Conservation (phyloP, 1,139 yeast species). For the Pichia sp. region DNA sequence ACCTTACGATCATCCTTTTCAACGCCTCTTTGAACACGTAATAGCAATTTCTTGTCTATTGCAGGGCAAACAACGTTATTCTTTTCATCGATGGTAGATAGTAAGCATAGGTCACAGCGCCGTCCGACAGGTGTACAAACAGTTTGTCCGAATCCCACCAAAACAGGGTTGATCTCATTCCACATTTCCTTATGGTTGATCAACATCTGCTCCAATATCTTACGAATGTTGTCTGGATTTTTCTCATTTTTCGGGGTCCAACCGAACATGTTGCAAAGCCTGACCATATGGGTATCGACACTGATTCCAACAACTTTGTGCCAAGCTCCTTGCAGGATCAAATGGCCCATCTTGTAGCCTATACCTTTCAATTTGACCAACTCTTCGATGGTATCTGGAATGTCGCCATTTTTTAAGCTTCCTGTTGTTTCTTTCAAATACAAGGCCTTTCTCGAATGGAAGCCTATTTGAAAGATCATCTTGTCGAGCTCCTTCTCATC, state of each 20-base stretch:
- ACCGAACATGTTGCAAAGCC: conserved; percentile 75
- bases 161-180: conserved; percentile 77
- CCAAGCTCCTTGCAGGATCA: conserved; percentile 83
- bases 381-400: conserved; percentile 65
- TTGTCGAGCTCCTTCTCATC: conserved; percentile 56
- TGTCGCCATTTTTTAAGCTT: conserved; percentile 56
- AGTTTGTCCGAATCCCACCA: conserved; percentile 93
- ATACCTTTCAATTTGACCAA: conserved; percentile 79
- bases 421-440: conserved; percentile 62
- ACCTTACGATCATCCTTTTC: conserved; percentile 15
- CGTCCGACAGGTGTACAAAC: conserved; percentile 71
- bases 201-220: conserved; percentile 67
- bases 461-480: conserved; percentile 78
- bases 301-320: conserved; percentile 73
- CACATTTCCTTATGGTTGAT: conserved; percentile 56
- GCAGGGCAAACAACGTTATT: conserved; percentile 42
- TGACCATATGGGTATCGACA: conserved; percentile 87
- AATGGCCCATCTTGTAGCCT: conserved; percentile 92
- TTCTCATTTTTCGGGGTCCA: conserved; percentile 55
- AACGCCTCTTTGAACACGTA: conserved; percentile 30
- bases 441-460: conserved; percentile 72
- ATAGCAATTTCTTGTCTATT: conserved; percentile 42
- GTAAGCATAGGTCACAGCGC: conserved; percentile 70
- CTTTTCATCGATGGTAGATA: conserved; percentile 35
- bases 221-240: conserved; percentile 74